A percentile compares a stretch with the other conserved stretches of the same genome.
These are phyloP conservation scores for Luffa acutangula DNA, from an alignment of 306 rosid species.

Conservation along the genomic window DNA sequence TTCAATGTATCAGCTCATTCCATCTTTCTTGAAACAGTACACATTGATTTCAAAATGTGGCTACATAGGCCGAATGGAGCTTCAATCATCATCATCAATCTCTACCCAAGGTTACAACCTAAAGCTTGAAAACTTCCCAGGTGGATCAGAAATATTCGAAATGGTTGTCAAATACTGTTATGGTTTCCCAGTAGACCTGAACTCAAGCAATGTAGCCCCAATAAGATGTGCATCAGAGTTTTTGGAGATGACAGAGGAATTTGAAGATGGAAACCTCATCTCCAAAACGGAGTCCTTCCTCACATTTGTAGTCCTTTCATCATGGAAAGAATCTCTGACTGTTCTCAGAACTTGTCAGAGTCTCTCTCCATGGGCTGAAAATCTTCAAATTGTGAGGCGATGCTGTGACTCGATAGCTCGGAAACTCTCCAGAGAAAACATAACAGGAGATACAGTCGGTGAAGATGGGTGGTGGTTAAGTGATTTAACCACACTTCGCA, in stretches of 20 bases:
- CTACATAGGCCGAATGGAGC: conserved; percentile 52
- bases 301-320: conserved; percentile 75
- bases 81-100: conserved; percentile 41
- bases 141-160: conserved; percentile 67
- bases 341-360: conserved; percentile 70
- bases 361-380: conserved; percentile 89
- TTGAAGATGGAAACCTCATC: conserved; percentile 72
- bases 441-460: conserved; percentile 18
- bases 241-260: conserved; percentile 88
- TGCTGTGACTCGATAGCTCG: conserved; percentile 91
- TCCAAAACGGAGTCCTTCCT: conserved; percentile 86
- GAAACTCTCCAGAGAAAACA: conserved; percentile 59
- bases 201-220: conserved; percentile 54
- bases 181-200: conserved; percentile 69
- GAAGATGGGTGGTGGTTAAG: conserved; percentile 66
- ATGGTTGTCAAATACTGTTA: conserved; percentile 72
- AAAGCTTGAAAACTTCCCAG: conserved; percentile 80
- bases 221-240: conserved; percentile 89
- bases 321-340: conserved; percentile 77
- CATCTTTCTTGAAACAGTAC: conserved; percentile 45
- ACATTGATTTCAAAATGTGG: conserved; percentile 80
- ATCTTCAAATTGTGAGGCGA: conserved; percentile 83
- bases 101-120: conserved; percentile 34
- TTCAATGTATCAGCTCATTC: not conserved
- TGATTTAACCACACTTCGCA: conserved; percentile 39